phyloP scores from a whole-genome alignment of 148 eudicot species.

The Agrostemma githago region DNA sequence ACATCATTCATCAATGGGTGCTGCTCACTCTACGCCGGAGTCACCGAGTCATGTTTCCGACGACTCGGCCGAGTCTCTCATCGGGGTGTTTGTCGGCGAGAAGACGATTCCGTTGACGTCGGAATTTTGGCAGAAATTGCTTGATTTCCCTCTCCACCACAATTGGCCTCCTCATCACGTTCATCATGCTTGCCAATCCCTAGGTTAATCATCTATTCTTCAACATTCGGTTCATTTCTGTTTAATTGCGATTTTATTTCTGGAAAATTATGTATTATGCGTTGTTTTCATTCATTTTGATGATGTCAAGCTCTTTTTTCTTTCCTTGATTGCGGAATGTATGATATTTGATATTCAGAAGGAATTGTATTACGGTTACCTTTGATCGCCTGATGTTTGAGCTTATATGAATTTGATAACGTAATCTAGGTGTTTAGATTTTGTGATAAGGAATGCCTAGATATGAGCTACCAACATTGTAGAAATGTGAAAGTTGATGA shows the following conservation, averaged over 20 bases:
- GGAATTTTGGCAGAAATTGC: slow-evolving; percentile 78
- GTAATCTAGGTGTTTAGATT: neutral
- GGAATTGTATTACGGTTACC: too few relatives aligned
- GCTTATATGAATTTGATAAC: too few relatives aligned
- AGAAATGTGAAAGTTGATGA: neutral
- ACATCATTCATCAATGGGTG: slow-evolving; percentile 46
- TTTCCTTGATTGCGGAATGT: too few relatives aligned
- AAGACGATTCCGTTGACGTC: slow-evolving; percentile 69
- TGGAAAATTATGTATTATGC: neutral
- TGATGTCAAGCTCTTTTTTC: too few relatives aligned
- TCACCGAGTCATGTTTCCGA: slow-evolving; percentile 29
- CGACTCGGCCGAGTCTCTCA: slow-evolving; percentile 67
- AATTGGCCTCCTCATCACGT: slow-evolving; percentile 61
- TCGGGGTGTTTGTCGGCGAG: slow-evolving; percentile 67
- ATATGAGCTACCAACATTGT: neutral
- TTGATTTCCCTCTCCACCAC: slow-evolving; percentile 59
- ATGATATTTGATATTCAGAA: too few relatives aligned
- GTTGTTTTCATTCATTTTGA: too few relatives aligned
- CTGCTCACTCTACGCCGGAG: slow-evolving; percentile 73
- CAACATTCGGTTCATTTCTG: neutral
- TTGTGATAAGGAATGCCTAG: neutral
- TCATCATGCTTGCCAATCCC: slow-evolving; percentile 53
- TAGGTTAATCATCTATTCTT: slow-evolving; percentile 41
- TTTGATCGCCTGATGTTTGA: too few relatives aligned
- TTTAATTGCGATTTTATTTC: neutral